Evolutionary conservation across 2,329 filamentous ascomycete genomes (phyloP), one percentile per base, ranked within the genome.

Genomic region (Colletotrichum lentis): DNA sequence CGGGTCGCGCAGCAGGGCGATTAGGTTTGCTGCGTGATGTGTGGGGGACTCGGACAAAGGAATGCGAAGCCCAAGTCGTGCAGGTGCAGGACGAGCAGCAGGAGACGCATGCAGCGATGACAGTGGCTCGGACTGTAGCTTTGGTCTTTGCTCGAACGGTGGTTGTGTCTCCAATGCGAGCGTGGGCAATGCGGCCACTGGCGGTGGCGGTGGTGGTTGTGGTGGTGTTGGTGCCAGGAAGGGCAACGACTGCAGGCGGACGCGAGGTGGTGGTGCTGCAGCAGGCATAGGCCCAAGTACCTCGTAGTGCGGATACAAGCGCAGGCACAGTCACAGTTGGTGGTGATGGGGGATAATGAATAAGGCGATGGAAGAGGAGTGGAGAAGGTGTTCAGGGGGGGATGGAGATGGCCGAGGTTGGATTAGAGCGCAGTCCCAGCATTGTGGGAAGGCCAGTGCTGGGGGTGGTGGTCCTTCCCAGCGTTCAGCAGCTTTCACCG

Each of bases 401-500:
- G 56, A 69, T 31, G 27, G 27, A 31, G 27, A 61, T 62, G 22
- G 50, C 22, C 56, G 56, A 62, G 22, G 67, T 66, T 62, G 66
- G 66, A 37, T 52, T 69, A 65, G 66, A 64, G 56, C 66, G 62
- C 62, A 57, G 62, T 69, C 66, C 66, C 66, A 63, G 49, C 66
- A 67, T 67, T 69, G 53, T 69, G 66, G 66, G 61, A 67, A 67
- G 35, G 44, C 56, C 53, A 58, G 37, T 37, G 12, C 61, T 47
- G 47, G 54, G 64, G 39, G 39, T 14, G 54, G 14, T 24, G 24
- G n/a, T 47, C 55, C 18, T 47, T 58, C 27, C 41, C 20, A 24
- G 27, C 41, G 46, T 49, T 47, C 47, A 31, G 27, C 27, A 31
- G 27, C 27, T 31, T 47, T 61, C 31, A 37, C n/a, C 5, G 50